phyloP scores from a whole-genome alignment of 2,329 filamentous ascomycete species.

The Madurella mycetomatis region DNA sequence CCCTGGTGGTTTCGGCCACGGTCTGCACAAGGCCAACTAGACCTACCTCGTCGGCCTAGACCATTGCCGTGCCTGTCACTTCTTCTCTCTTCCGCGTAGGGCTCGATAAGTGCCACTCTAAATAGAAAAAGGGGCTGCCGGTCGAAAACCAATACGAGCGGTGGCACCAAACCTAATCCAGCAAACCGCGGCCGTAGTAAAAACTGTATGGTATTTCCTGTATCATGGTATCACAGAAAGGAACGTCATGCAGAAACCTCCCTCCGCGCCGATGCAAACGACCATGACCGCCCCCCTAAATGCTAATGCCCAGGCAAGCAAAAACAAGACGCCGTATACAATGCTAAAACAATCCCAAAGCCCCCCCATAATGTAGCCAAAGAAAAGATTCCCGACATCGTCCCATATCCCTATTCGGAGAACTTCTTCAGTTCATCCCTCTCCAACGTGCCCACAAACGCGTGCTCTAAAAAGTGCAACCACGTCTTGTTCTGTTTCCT shows the following conservation, averaged over 20 bases:
- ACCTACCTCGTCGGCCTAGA: too few relatives aligned
- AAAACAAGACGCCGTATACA: not conserved
- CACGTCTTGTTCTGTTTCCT: constrained; percentile 63
- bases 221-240: too few relatives aligned
- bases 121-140: too few relatives aligned
- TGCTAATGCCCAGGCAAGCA: not conserved
- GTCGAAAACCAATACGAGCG: too few relatives aligned
- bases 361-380: not conserved
- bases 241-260: not conserved
- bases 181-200: too few relatives aligned
- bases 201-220: too few relatives aligned
- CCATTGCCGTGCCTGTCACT: too few relatives aligned
- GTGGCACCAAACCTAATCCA: too few relatives aligned
- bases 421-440: constrained; percentile 57
- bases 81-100: too few relatives aligned
- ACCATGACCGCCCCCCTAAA: not conserved
- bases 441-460: constrained; percentile 71
- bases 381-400: not conserved
- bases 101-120: too few relatives aligned
- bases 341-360: not conserved
- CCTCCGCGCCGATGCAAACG: not conserved
- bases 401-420: not conserved
- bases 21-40: too few relatives aligned
- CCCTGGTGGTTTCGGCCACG: too few relatives aligned
- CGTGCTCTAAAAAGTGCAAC: constrained; percentile 71